These are phyloP conservation scores for Tilletia horrida DNA, from an alignment of 1,284 basidiomycete genomes.

Conservation along the genomic window DNA sequence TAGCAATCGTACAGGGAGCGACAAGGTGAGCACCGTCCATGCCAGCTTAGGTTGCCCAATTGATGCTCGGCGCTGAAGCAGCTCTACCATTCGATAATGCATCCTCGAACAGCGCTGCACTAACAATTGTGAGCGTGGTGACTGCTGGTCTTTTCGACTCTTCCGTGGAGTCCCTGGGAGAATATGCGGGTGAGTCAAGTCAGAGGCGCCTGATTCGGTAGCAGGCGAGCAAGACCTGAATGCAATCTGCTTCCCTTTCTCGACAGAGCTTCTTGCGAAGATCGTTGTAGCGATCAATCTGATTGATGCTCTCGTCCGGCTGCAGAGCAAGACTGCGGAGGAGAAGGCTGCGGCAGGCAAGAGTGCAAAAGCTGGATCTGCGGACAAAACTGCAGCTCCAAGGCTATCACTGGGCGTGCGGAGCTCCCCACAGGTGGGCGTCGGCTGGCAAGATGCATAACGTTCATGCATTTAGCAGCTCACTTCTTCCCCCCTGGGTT, in stretches of 20 bases:
- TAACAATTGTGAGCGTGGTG: background rate
- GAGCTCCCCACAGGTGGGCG: conserved; percentile 11
- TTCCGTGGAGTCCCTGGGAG: background rate
- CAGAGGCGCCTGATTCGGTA: background rate
- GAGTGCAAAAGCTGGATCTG: background rate
- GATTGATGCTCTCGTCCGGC: background rate
- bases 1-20: background rate
- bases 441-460: background rate
- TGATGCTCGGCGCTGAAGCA: background rate
- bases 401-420: conserved; percentile 7
- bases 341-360: background rate
- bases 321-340: conserved; percentile 14
- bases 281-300: background rate
- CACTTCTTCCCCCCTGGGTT: background rate
- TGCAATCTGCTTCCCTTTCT: background rate
- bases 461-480: background rate
- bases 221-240: background rate
- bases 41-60: background rate
- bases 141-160: background rate
- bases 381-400: background rate
- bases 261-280: background rate
- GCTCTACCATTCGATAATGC: too few relatives aligned
- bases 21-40: background rate
- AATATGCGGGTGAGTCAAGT: background rate
- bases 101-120: background rate